phyloP scores from a whole-genome alignment of 169 alveolate genomes.

The Plasmodium ovale region DNA sequence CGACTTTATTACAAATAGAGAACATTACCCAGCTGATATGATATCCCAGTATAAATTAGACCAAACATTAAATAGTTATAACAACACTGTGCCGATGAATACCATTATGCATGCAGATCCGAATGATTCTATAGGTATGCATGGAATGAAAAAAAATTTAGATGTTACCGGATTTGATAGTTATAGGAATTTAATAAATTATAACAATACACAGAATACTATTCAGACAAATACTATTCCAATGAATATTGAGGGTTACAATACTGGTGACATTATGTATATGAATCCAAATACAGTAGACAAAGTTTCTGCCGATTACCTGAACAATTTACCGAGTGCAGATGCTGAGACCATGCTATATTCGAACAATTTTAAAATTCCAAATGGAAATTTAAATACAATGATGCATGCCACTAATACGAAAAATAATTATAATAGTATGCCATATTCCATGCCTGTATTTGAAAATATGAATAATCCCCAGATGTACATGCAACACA shows the following conservation, averaged over 20 bases:
- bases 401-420: slow-evolving; percentile 10
- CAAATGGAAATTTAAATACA: slow-evolving; percentile 32
- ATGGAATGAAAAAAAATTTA: slow-evolving; percentile 59
- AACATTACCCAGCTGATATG: slow-evolving; percentile 47
- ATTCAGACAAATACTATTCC: slow-evolving; percentile 54
- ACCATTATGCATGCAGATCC: slow-evolving; percentile 19
- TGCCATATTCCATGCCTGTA: slow-evolving; percentile 63
- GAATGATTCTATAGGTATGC: slow-evolving; percentile 44
- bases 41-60: slow-evolving; percentile 55
- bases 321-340: slow-evolving; percentile 21
- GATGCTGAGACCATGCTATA: slow-evolving; percentile 57
- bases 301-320: slow-evolving; percentile 37
- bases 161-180: slow-evolving; percentile 64
- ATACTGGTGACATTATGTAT: slow-evolving; percentile 56
- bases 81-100: slow-evolving; percentile 63
- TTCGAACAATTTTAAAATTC: slow-evolving; percentile 44
- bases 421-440: slow-evolving; percentile 24
- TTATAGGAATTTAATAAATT: slow-evolving; percentile 63
- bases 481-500: slow-evolving; percentile 70
- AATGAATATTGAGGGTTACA: slow-evolving; percentile 35
- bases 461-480: slow-evolving; percentile 76
- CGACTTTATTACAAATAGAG: slow-evolving; percentile 40
- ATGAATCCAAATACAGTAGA: slow-evolving; percentile 48
- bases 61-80: slow-evolving; percentile 37
- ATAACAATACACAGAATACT: slow-evolving; percentile 69